Conservation (phyloP, 768 basidiomycete species). For the Agaricus blazei region DNA sequence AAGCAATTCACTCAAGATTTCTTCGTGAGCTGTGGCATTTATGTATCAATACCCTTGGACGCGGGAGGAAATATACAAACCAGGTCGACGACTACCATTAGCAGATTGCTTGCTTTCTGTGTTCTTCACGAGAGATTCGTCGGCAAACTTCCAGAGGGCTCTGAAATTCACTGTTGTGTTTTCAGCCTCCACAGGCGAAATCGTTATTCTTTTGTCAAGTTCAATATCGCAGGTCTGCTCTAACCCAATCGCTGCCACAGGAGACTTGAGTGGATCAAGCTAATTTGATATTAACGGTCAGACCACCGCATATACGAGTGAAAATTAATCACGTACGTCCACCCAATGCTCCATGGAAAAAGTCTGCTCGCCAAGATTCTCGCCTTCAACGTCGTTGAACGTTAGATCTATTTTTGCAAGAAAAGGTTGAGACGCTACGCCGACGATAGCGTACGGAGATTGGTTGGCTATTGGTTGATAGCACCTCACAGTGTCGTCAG, state of each 20-base stretch:
- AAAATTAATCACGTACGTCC: constrained; percentile 29
- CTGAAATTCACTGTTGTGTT: constrained; percentile 29
- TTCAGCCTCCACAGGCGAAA: constrained; percentile 27
- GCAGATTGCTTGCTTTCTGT: background rate
- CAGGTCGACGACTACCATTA: background rate
- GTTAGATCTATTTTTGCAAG: constrained; percentile 40
- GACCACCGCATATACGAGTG: background rate
- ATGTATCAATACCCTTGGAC: background rate
- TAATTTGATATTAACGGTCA: constrained; percentile 14
- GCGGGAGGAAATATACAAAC: background rate
- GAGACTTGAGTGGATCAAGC: constrained; percentile 36
- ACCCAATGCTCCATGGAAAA: constrained; percentile 50
- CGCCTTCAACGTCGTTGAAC: constrained; percentile 30
- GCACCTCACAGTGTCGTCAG: constrained; percentile 16
- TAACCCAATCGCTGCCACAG: constrained; percentile 33
- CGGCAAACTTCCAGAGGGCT: constrained; percentile 31
- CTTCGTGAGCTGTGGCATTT: constrained; percentile 17
- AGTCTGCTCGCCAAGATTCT: constrained; percentile 7
- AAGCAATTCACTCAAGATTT: constrained; percentile 26
- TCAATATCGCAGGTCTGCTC: constrained; percentile 51
- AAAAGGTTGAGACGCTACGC: constrained; percentile 37
- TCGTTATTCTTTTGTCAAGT: constrained; percentile 40
- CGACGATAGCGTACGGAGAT: constrained; percentile 43
- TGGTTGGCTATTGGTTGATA: constrained; percentile 15
- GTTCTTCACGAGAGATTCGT: background rate